Evolutionary conservation across 805 yeast species (phyloP).

Genomic region (Metschnikowia orientalis): DNA sequence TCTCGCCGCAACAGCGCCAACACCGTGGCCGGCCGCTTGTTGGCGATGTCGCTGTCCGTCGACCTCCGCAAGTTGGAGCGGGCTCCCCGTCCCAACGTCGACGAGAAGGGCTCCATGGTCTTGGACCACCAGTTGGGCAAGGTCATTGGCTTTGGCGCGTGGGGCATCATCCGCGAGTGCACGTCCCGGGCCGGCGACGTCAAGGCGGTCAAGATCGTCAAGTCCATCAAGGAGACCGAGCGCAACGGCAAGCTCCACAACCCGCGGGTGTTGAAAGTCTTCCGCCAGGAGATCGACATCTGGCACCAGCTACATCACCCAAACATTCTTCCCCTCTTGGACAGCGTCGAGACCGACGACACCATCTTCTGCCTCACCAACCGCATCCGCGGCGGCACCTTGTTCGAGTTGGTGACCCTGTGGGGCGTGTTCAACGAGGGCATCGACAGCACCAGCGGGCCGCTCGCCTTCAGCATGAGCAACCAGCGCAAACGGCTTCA

Average conservation of each 20-base stretch:
- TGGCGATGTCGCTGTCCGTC: constrained; percentile 35
- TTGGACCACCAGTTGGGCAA: constrained; percentile 63
- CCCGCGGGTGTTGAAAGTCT: constrained; percentile 51
- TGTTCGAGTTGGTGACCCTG: constrained; percentile 65
- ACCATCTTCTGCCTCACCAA: constrained; percentile 72
- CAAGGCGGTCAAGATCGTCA: constrained; percentile 61
- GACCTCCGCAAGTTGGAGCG: constrained; percentile 28
- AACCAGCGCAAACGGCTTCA: constrained; percentile 32
- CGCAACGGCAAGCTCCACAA: constrained; percentile 27
- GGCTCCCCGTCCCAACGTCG: constrained; percentile 37
- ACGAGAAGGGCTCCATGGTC: constrained; percentile 66
- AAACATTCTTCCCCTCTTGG: constrained; percentile 58
- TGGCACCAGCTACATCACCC: constrained; percentile 71
- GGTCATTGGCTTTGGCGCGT: constrained; percentile 83
- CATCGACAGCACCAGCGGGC: constrained; percentile 23
- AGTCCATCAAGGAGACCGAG: constrained; percentile 25
- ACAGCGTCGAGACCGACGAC: constrained; percentile 55
- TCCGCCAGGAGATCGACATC: constrained; percentile 65
- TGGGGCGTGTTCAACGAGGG: constrained; percentile 52
- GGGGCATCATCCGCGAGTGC: constrained; percentile 82
- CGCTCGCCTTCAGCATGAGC: constrained; percentile 25
- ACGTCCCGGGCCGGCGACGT: constrained; percentile 28
- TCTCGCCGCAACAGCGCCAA: constrained; percentile 30
- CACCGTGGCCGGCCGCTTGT: constrained; percentile 38
- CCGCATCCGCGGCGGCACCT: constrained; percentile 68